Percentiles rank a stretch among this genome's conserved stretches.
These are phyloP conservation scores for Epichloe gansuensis DNA, from an alignment of 2,329 filamentous ascomycete genomes.

Conservation along the genomic window DNA sequence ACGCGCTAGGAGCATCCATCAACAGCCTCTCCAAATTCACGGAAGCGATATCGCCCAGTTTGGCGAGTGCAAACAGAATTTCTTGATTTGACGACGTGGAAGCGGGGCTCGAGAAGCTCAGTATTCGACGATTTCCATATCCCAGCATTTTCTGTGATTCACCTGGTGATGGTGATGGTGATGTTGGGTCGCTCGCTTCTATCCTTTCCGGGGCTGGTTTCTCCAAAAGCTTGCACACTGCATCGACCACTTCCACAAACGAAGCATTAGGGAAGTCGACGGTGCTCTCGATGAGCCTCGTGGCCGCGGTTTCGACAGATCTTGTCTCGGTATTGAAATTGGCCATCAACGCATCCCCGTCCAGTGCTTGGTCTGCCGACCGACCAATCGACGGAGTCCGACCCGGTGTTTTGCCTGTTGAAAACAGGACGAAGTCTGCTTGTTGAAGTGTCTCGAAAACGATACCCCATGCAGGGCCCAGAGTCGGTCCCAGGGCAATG, in stretches of 20 bases:
- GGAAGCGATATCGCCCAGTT: conserved; percentile 58
- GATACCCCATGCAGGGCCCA: conserved; percentile 79
- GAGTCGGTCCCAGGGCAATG: conserved; percentile 81
- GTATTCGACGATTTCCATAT: conserved; percentile 29
- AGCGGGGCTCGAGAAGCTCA: conserved; percentile 34
- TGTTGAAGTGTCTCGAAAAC: conserved; percentile 86
- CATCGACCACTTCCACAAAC: conserved; percentile 65
- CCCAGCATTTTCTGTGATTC: conserved; percentile 25
- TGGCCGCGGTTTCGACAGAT: conserved; percentile 79
- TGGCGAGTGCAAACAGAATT: conserved; percentile 57
- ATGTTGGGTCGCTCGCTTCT: conserved; percentile 9
- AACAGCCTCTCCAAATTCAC: conserved; percentile 68
- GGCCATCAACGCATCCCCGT: conserved; percentile 38
- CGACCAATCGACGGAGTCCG: conserved; percentile 37
- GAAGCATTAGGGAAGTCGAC: conserved; percentile 76
- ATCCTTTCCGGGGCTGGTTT: conserved; percentile 15
- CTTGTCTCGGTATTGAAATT: conserved; percentile 73
- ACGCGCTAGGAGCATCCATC: conserved; percentile 50
- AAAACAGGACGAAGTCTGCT: conserved; percentile 75
- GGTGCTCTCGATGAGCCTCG: conserved; percentile 81
- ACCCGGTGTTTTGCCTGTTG: conserved; percentile 43
- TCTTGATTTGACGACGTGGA: conserved; percentile 44
- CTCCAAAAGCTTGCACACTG: conserved; percentile 61
- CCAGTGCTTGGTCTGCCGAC: conserved; percentile 33
- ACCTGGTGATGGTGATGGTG: conserved; percentile 10